Base-by-base conservation (phyloP, 83 land plant genomes). In the Picea engelmannii region DNA sequence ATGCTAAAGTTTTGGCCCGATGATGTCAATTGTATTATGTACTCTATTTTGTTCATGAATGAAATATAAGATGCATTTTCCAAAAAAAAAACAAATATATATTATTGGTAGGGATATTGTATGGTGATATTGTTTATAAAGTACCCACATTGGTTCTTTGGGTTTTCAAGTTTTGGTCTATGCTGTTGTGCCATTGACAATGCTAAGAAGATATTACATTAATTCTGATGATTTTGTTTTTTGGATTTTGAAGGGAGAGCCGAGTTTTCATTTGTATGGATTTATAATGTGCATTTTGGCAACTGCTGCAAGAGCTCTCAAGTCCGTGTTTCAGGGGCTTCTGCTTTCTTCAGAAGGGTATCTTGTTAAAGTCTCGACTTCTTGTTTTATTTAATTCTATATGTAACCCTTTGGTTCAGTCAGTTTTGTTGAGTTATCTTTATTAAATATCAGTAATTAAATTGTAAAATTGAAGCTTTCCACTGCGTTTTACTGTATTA, bases 181-280 rank as follows among this genome's bases (percentile, higher is more conserved):
- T 12, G 58, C 47, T 73, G 9, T 42, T 44, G 24, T 73, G n/a
- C 1, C 8, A 40, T 44, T 20, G 8, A 20, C 23, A 31, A 49
- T 59, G 27, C 58, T 69, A 42, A 73, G 21, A 44, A 21, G 4
- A 42, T 9, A 1, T 73, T 73, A 20, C n/a, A 40, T 44, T 23
- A 42, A 40, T 40, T 20, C 55, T 3, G 11, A 1, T 73, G 58
- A 73, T 47, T 55, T 38, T 24, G 5, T 74, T 62, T 82, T 55
- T 7, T 74, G 27, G 35, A 11, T 21, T 62, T 40, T 47, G 74
- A 58, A 87, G 89, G 87, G 92, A 2, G 92, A 90, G 80, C 92
- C 92, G 49, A 83, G 83, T 78, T 87, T 90, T 65, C 92, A 90
- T 81, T 62, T 89, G n/a, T 89, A 83, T 89, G 87, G 91, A 15